Evolutionary conservation across 768 basidiomycete genomes (phyloP), one percentile per base, ranked within the genome.

Genomic region (Hericium alpestre): DNA sequence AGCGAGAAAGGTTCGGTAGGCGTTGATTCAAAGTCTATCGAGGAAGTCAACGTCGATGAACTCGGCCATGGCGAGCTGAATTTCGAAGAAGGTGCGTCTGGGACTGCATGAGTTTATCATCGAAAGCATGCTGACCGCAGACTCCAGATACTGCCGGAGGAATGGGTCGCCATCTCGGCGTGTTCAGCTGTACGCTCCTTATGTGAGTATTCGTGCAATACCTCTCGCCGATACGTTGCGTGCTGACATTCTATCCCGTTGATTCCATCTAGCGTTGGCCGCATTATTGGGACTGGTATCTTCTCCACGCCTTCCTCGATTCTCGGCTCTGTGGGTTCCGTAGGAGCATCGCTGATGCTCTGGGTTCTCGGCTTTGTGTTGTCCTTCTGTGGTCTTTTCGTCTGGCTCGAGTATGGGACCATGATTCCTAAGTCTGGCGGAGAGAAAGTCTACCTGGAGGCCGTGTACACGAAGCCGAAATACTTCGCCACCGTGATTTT

Each of bases 391-490:
- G 81, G 81, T 0, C 66, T 82, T 11, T 82, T 83, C 63, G 76
- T 83, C 56, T 83, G 80, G 80, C 75, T 83, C 20, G 81, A 84
- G 58, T 77, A 77, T 50, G 83, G 82, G 6, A 79, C 80, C 2
- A 83, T 83, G 82, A 80, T 76, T 58, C 82, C 81, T 3, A 74
- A 81, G 1, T 80, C 78, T 12, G 81, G 82, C 10, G 81, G 81
- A 6, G 82, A 83, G 64, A 82, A 84, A 65, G 80, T 82, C 2
- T 82, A 83, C 60, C 69, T 82, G 25, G 82, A 83, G 64, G 79
- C 76, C 0, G 71, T 80, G 3, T 83, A 80, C 64, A 70, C 65
- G 48, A 70, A 66, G 39, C 79, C 80, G 5, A 72, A 67, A 57
- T 75, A 74, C 51, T 67, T 81, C 2, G 75, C 73, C 5, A 81